A percentile compares a stretch with the other conserved stretches of the same genome.
Evolutionary conservation across 345 rosid species (phyloP).

Genomic region (Corchorus olitorius): DNA sequence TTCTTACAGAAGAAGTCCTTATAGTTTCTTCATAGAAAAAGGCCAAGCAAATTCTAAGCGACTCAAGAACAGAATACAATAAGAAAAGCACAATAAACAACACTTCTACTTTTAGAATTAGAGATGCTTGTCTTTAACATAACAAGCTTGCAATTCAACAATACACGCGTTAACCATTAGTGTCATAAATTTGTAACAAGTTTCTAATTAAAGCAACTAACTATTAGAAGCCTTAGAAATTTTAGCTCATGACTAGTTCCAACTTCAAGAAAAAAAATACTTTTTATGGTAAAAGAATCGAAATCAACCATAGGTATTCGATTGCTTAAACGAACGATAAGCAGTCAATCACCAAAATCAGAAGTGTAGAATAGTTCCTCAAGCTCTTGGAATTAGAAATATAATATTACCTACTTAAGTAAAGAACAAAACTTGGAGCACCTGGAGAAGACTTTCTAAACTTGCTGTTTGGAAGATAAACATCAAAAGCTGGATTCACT

Average conservation of each 20-base stretch:
- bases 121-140: not conserved
- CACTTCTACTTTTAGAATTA: not conserved
- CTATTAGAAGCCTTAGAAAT: not conserved
- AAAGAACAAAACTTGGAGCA: slow-evolving; percentile 61
- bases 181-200: not conserved
- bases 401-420: slow-evolving; percentile 52
- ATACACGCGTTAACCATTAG: not conserved
- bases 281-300: not conserved
- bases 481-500: slow-evolving; percentile 53
- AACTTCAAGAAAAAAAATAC: not conserved
- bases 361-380: not conserved
- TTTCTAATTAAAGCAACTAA: not conserved
- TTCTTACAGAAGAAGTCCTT: not conserved
- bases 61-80: not conserved
- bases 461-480: slow-evolving; percentile 78
- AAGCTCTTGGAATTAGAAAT: slow-evolving; percentile 6
- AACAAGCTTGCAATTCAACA: not conserved
- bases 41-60: not conserved
- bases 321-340: not conserved
- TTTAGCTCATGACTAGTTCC: not conserved
- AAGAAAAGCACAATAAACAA: not conserved
- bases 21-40: not conserved
- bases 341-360: slow-evolving; percentile 9
- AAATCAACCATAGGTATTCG: not conserved
- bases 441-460: slow-evolving; percentile 88